Conservation (phyloP, 441 rosid genomes). For the Gossypium davidsonii region DNA sequence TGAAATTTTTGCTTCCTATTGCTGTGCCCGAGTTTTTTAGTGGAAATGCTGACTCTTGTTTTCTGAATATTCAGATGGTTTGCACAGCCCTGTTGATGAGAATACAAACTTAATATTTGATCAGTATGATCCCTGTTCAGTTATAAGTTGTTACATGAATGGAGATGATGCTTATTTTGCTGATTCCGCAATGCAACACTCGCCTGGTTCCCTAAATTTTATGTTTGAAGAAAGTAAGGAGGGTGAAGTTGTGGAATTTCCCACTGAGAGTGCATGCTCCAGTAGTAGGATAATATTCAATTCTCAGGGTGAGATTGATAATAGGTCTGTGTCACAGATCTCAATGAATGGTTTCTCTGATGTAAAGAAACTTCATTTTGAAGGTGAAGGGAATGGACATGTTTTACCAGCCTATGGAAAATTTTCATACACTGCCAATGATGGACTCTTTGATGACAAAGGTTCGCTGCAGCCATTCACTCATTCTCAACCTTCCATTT, state of each 20-base stretch:
- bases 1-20: not conserved
- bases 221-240: constrained; percentile 36
- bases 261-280: constrained; percentile 31
- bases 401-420: constrained; percentile 25
- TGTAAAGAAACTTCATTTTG: constrained; percentile 29
- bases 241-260: constrained; percentile 39
- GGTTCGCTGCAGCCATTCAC: constrained; percentile 20
- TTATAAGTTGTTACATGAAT: constrained; percentile 27
- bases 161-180: constrained; percentile 25
- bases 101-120: constrained; percentile 18
- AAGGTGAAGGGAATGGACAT: constrained; percentile 27
- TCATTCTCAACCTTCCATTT: constrained; percentile 25
- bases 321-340: constrained; percentile 29
- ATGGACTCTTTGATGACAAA: constrained; percentile 24
- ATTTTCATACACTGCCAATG: constrained; percentile 24
- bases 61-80: constrained; percentile 37
- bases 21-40: not conserved
- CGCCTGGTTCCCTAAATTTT: constrained; percentile 21
- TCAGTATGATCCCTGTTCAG: constrained; percentile 20
- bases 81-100: constrained; percentile 19
- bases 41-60: constrained; percentile 21
- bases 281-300: constrained; percentile 28
- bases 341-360: constrained; percentile 26
- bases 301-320: constrained; percentile 27
- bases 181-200: constrained; percentile 19